phyloP scores from a whole-genome alignment of 208 protist genomes.

The Borovskyia barvae region DNA sequence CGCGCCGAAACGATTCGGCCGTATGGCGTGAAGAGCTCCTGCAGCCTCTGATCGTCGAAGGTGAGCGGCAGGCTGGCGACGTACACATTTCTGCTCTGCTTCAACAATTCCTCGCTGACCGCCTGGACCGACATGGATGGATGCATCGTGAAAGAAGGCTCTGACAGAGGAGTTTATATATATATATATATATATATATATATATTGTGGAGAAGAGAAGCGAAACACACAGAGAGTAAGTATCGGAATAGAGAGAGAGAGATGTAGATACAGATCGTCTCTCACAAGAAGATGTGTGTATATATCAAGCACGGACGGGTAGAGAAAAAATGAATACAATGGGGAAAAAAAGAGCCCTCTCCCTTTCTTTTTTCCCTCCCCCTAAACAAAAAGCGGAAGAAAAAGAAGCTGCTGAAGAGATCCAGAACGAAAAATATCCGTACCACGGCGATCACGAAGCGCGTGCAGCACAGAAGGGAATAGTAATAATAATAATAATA shows the following conservation, averaged over 20 bases:
- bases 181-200: not conserved
- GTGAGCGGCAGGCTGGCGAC: conserved; percentile 66
- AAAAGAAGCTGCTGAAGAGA: no score
- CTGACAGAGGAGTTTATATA: not conserved
- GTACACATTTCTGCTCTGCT: conserved; percentile 51
- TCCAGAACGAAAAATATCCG: no score
- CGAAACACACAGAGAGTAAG: not conserved
- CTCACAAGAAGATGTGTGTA: no score
- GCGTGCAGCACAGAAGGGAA: no score
- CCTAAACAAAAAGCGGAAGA: no score
- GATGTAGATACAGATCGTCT: no score
- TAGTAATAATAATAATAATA: no score
- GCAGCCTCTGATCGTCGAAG: conserved; percentile 63
- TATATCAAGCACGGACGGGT: not conserved
- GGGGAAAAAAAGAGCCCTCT: not conserved
- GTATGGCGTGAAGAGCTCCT: conserved; percentile 57
- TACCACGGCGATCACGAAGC: no score
- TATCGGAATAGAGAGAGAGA: not conserved
- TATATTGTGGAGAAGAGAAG: no score
- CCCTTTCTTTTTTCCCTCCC: not conserved
- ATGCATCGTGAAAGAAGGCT: conserved; percentile 21
- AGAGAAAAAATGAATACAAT: not conserved
- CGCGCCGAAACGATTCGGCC: conserved; percentile 57
- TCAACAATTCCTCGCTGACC: conserved; percentile 12
- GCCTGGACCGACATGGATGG: not conserved